Percentiles rank a stretch among this genome's conserved stretches.
Conservation (phyloP, 805 yeast genomes). For the Kurtzmaniella fragi region DNA sequence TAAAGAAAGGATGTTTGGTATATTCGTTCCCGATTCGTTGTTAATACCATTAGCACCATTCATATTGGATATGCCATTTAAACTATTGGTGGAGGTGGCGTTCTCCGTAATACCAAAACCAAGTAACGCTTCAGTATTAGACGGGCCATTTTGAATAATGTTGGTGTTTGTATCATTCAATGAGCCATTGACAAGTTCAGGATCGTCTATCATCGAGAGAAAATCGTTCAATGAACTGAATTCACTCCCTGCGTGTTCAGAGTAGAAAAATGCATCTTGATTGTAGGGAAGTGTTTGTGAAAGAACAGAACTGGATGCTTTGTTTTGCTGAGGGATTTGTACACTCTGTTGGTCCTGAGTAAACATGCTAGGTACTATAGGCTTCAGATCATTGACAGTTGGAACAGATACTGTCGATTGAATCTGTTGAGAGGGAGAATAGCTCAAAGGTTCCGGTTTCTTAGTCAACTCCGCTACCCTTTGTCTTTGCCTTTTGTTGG, state of each 20-base stretch:
- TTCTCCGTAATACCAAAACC: slow-evolving; percentile 1
- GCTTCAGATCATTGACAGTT: background rate
- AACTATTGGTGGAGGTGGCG: background rate
- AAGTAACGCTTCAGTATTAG: slow-evolving; percentile 1
- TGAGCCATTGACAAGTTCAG: slow-evolving; percentile 54
- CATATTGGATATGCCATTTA: background rate
- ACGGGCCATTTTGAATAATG: background rate
- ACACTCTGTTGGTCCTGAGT: background rate
- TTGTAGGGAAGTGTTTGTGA: slow-evolving; percentile 40
- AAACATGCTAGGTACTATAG: background rate
- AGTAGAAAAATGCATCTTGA: slow-evolving; percentile 76
- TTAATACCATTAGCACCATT: slow-evolving; percentile 3
- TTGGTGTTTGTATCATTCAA: slow-evolving; percentile 17
- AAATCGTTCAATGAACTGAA: slow-evolving; percentile 87
- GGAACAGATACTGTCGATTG: too few relatives aligned
- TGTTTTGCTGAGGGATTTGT: background rate
- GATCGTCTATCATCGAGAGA: slow-evolving; percentile 84
- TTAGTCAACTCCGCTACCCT: slow-evolving; percentile 21
- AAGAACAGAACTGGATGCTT: slow-evolving; percentile 20
- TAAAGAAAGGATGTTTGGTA: slow-evolving; percentile 20
- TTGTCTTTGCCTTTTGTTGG: slow-evolving; percentile 36
- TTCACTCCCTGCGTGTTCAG: slow-evolving; percentile 92
- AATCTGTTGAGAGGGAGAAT: background rate
- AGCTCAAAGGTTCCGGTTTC: background rate
- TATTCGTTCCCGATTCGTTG: slow-evolving; percentile 10